Percentiles rank a stretch among this genome's conserved stretches.
Evolutionary conservation across 1,284 basidiomycete genomes (phyloP).

Genomic region (Ustilago bromivora): DNA sequence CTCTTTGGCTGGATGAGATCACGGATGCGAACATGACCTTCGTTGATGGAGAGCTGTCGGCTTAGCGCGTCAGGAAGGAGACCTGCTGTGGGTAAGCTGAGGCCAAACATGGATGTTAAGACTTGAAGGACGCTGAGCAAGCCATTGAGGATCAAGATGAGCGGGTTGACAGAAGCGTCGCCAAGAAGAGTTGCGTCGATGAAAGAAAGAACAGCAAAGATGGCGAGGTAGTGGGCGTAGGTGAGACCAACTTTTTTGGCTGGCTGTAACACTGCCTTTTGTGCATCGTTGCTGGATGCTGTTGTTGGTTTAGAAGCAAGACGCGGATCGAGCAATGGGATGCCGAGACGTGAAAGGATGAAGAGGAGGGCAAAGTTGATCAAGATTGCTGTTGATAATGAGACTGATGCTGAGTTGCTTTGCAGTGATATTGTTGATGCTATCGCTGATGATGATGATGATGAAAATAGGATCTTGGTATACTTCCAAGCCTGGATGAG

Average conservation of each 20-base stretch:
- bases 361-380: constrained; percentile 73
- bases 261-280: constrained; percentile 79
- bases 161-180: constrained; percentile 33
- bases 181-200: constrained; percentile 48
- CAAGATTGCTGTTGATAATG: constrained; percentile 74
- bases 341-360: constrained; percentile 77
- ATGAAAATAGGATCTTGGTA: constrained; percentile 25
- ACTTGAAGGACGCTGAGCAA: constrained; percentile 22
- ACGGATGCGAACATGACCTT: constrained; percentile 69
- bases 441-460: constrained; percentile 19
- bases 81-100: constrained; percentile 46
- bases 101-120: constrained; percentile 38
- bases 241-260: constrained; percentile 61
- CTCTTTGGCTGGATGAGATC: constrained; percentile 69
- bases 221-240: constrained; percentile 36
- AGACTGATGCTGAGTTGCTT: constrained; percentile 73
- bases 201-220: constrained; percentile 42
- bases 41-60: constrained; percentile 70
- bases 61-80: constrained; percentile 72
- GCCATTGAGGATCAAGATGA: constrained; percentile 28
- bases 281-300: constrained; percentile 74
- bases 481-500: constrained; percentile 72
- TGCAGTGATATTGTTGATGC: constrained; percentile 23
- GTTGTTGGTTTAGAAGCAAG: constrained; percentile 77
- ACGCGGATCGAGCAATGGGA: constrained; percentile 81